Conservation (phyloP, 164 flowering plant genomes). For the Aristolochia fimbriata region DNA sequence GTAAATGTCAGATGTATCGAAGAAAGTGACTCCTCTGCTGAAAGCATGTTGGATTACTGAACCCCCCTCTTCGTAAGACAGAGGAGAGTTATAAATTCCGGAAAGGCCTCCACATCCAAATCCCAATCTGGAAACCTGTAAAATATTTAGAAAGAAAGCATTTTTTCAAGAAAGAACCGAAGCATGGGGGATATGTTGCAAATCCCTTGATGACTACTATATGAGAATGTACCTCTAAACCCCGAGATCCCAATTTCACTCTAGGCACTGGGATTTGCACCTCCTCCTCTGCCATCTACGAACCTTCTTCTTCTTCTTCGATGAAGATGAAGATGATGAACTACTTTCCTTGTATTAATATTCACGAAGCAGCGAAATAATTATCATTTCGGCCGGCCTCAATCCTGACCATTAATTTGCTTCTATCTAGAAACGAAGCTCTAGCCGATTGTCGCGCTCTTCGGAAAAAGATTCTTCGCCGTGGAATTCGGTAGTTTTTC, state of each 20-base stretch:
- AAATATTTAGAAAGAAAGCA: background rate
- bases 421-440: too few species aligned
- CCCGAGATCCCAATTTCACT: background rate
- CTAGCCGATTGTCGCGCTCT: too few species aligned
- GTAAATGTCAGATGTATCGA: constrained; percentile 32
- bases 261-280: background rate
- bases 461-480: too few species aligned
- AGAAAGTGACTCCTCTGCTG: constrained; percentile 29
- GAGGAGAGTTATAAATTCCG: constrained; percentile 24
- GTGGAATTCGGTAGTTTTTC: too few species aligned
- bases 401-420: too few species aligned
- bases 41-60: constrained; percentile 26
- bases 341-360: too few species aligned
- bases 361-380: too few species aligned
- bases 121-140: constrained; percentile 37
- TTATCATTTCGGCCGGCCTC: too few species aligned
- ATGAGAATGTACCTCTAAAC: background rate
- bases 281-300: background rate
- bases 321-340: background rate
- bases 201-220: background rate
- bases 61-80: constrained; percentile 28
- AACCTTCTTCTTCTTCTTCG: background rate
- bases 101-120: constrained; percentile 33
- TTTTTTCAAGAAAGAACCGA: background rate
- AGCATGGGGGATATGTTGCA: background rate